Evolutionary conservation across 129 eudicot genomes (phyloP).

Genomic region (Flaveria sonorensis): DNA sequence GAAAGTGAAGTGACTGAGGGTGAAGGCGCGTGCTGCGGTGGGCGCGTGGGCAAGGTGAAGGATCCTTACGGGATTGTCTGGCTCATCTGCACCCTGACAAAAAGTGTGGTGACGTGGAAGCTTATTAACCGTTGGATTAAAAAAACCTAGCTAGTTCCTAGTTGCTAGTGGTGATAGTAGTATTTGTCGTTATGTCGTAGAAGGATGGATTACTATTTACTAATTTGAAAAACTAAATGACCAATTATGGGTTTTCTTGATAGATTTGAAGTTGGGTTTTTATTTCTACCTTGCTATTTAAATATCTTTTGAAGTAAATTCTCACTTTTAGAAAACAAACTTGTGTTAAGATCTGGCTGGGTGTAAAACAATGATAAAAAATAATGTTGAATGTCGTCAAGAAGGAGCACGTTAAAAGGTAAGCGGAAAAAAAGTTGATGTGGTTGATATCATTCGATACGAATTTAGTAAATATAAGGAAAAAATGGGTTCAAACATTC

Average conservation of each 20-base stretch:
- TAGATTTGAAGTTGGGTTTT: neutral
- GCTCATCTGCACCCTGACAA: slow-evolving; percentile 58
- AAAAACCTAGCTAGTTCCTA: neutral
- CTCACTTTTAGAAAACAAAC: too few species aligned
- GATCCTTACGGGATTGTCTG: slow-evolving; percentile 82
- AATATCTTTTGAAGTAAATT: too few species aligned
- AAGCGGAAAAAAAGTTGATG: too few species aligned
- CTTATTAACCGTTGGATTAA: slow-evolving; percentile 40
- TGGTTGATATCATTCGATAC: too few species aligned
- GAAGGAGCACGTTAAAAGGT: too few species aligned
- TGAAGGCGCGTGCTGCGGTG: slow-evolving; percentile 60
- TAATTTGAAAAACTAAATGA: slow-evolving; percentile 9
- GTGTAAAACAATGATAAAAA: too few species aligned
- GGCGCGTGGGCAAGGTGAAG: slow-evolving; percentile 65
- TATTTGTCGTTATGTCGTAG: too few species aligned
- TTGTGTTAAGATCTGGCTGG: too few species aligned
- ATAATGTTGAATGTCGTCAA: too few species aligned
- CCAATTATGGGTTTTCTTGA: neutral
- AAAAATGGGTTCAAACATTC: too few species aligned
- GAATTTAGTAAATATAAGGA: too few species aligned
- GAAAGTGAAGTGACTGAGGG: slow-evolving; percentile 58
- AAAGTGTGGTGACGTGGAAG: slow-evolving; percentile 53
- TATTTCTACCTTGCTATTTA: too few species aligned
- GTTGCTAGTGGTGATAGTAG: neutral
- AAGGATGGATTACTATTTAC: slow-evolving; percentile 15